These are phyloP conservation scores for Crithidia acanthocephali DNA, from an alignment of 208 protist species.

Conservation along the genomic window DNA sequence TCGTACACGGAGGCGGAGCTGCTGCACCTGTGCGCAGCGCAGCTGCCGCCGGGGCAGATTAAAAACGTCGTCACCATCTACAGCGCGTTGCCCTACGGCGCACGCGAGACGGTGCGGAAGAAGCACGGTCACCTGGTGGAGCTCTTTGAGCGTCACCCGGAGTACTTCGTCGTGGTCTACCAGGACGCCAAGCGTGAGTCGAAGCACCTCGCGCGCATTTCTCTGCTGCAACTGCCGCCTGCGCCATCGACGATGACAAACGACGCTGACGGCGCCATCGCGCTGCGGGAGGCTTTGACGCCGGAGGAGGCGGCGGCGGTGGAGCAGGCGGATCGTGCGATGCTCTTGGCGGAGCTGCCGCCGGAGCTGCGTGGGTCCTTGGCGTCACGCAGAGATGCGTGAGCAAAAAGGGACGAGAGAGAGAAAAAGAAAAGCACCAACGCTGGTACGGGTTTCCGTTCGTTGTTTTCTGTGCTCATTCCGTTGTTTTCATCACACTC, in stretches of 20 bases:
- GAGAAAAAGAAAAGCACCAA: neutral
- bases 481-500: too few species aligned
- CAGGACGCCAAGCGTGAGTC: constrained; percentile 12
- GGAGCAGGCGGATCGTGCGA: constrained; percentile 9
- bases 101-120: constrained; percentile 42
- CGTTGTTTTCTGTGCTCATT: too few species aligned
- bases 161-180: constrained; percentile 57
- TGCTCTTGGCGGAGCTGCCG: constrained; percentile 4
- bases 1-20: constrained; percentile 57
- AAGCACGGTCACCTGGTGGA: constrained; percentile 28
- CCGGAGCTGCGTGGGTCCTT: neutral
- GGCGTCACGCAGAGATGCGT: neutral
- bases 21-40: constrained; percentile 43
- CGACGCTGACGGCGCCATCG: constrained; percentile 9
- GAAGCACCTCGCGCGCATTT: constrained; percentile 23
- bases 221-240: constrained; percentile 34
- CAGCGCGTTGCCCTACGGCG: constrained; percentile 42
- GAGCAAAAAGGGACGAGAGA: neutral
- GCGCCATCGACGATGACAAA: constrained; percentile 1
- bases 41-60: constrained; percentile 34
- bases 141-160: constrained; percentile 44
- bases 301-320: neutral
- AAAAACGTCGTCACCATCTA: constrained; percentile 31
- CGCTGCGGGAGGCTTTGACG: neutral
- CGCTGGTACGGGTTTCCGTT: too few species aligned